Evolutionary conservation across 2,329 filamentous ascomycete species (phyloP), one percentile per base, ranked within the genome.

Genomic region (Claviceps fusiformis): DNA sequence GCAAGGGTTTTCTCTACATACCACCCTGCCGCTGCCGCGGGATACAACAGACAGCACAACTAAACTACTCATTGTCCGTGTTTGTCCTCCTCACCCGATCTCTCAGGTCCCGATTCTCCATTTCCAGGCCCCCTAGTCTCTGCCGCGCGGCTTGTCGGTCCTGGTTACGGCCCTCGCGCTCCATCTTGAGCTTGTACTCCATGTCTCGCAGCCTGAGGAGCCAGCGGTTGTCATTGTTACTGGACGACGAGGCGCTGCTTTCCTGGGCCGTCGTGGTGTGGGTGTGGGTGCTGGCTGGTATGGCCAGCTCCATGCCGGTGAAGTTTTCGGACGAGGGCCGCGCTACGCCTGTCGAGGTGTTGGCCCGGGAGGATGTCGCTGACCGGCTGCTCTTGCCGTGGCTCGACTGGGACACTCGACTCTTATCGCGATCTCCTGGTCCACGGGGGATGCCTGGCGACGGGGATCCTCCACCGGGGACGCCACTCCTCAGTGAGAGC

Each of bases 171-270:
- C 85, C 90, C 69, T 97, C 93, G 15, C 93, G 76, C 72, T 98
- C 93, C 49, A 87, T 84, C 68, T 95, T 95, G 19, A 98, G 75
- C 62, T 95, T 82, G 60, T 85, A 80, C 74, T 98, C 93, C 61
- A 97, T 74, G 66, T 97, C 91, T 56, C 89, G 83, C 39, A 97
- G 75, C 7, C 93, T 76, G 59, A 95, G 81, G 60, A 95, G 83
- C 89, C 89, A 95, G 61, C 86, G 82, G 60, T 87, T 85, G 62
- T 92, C 86, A 44, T 73, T 71, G 43, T 60, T 59, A 29, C 57
- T 55, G 52, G 62, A 59, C 56, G 11, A 3, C 7, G 31, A 19
- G 5, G 33, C 33, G 33, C 56, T 55, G 5, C 63, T 61, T 31
- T 11, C 33, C 7, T 11, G 65, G 61, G 19, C 60, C 59, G 0